These are phyloP conservation scores for Aspergillus proliferans DNA, from an alignment of 2,329 filamentous ascomycete genomes.

Conservation along the genomic window DNA sequence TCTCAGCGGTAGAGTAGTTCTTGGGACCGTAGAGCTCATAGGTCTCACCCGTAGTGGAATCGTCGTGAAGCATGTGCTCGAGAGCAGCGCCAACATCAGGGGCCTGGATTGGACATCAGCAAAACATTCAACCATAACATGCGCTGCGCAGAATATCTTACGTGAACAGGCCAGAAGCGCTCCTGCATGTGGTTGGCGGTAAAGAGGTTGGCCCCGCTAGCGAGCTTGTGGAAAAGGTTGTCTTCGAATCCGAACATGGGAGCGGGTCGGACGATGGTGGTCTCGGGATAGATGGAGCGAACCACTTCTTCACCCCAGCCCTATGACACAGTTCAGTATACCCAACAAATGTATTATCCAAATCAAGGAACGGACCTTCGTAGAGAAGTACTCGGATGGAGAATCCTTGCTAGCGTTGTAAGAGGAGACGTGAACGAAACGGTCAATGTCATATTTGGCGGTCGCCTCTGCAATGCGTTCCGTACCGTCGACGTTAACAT, in stretches of 20 bases:
- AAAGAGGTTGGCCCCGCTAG: constrained; percentile 71
- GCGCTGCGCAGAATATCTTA: constrained; percentile 37
- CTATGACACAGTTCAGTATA: constrained; percentile 35
- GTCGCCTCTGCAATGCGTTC: constrained; percentile 90
- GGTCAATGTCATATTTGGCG: constrained; percentile 95
- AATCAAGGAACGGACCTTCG: constrained; percentile 59
- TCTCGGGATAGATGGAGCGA: constrained; percentile 87
- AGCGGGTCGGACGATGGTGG: constrained; percentile 89
- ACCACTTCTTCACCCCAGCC: constrained; percentile 75
- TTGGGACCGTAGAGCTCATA: constrained; percentile 92
- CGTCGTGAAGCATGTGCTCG: constrained; percentile 84
- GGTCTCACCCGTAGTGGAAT: constrained; percentile 82
- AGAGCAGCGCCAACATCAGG: constrained; percentile 87
- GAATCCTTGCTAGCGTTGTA: constrained; percentile 82
- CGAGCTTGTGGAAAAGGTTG: constrained; percentile 78
- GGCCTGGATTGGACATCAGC: constrained; percentile 46
- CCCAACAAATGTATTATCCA: neutral
- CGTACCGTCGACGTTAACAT: constrained; percentile 87
- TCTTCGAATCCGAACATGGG: constrained; percentile 96
- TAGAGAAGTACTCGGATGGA: constrained; percentile 79
- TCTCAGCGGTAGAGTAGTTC: constrained; percentile 82
- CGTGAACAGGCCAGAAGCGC: constrained; percentile 85
- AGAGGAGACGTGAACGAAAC: constrained; percentile 93
- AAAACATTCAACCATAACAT: neutral
- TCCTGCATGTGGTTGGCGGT: constrained; percentile 93